A percentile compares a stretch with the other conserved stretches of the same genome.
Conservation (phyloP, 208 protist genomes). For the Strigomonas galati region DNA sequence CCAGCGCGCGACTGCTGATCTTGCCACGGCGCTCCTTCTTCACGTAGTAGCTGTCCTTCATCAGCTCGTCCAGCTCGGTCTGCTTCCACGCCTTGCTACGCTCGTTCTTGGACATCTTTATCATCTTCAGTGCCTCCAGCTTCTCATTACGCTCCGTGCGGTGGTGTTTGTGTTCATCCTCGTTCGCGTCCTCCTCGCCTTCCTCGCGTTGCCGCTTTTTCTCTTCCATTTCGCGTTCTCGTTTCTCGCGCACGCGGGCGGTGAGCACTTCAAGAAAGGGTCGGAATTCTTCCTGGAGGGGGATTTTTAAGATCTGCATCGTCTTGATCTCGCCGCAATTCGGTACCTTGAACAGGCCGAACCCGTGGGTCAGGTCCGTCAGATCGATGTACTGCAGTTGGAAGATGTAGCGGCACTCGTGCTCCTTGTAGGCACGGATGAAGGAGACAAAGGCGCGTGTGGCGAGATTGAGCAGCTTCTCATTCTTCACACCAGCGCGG, state of each 20-base stretch:
- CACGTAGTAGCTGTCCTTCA: slow-evolving; percentile 91
- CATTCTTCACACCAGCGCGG: slow-evolving; percentile 42
- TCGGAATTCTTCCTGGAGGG: slow-evolving; percentile 81
- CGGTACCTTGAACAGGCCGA: slow-evolving; percentile 89
- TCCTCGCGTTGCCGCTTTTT: slow-evolving; percentile 22
- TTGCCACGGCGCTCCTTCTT: slow-evolving; percentile 83
- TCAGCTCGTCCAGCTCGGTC: slow-evolving; percentile 82
- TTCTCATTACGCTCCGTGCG: slow-evolving; percentile 87
- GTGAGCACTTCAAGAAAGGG: slow-evolving; percentile 49
- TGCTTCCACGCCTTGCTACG: slow-evolving; percentile 81
- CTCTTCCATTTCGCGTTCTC: slow-evolving; percentile 50
- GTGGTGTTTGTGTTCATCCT: slow-evolving; percentile 38
- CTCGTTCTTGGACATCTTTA: slow-evolving; percentile 80
- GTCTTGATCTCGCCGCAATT: slow-evolving; percentile 88
- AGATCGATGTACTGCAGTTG: slow-evolving; percentile 93
- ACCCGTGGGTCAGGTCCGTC: slow-evolving; percentile 91
- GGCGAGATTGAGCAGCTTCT: slow-evolving; percentile 77
- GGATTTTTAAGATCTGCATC: slow-evolving; percentile 76
- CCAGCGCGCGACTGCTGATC: slow-evolving; percentile 53
- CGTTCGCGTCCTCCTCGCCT: slow-evolving; percentile 18
- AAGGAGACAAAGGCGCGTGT: slow-evolving; percentile 89
- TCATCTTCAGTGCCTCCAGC: slow-evolving; percentile 72
- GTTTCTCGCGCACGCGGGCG: slow-evolving; percentile 47
- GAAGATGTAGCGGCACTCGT: slow-evolving; percentile 93
- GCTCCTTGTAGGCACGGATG: slow-evolving; percentile 93